A percentile compares a stretch with the other conserved stretches of the same genome.
Conservation (phyloP, 2,329 filamentous ascomycete genomes). For the Diaporthe destruens region DNA sequence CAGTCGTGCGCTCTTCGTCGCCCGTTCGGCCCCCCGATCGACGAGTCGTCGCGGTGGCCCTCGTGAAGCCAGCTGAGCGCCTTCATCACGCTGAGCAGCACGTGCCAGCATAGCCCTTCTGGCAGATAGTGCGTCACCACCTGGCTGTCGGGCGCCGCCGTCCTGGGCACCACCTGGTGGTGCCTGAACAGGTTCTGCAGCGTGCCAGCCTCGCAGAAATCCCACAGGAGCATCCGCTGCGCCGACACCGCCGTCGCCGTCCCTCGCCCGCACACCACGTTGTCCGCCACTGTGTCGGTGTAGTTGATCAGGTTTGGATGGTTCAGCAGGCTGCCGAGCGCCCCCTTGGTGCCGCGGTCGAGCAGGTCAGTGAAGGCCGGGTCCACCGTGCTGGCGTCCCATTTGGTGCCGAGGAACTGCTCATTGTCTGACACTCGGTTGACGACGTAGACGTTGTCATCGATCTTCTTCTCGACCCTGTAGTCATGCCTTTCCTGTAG, state of each 20-base stretch:
- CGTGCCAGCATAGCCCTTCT: slow-evolving; percentile 69
- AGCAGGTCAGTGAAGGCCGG: slow-evolving; percentile 46
- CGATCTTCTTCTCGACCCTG: slow-evolving; percentile 49
- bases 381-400: slow-evolving; percentile 41
- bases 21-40: slow-evolving; percentile 22
- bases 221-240: slow-evolving; percentile 59
- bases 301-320: slow-evolving; percentile 64
- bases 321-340: slow-evolving; percentile 56
- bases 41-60: slow-evolving; percentile 51
- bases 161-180: slow-evolving; percentile 41
- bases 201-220: slow-evolving; percentile 65
- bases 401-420: slow-evolving; percentile 51
- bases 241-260: slow-evolving; percentile 30
- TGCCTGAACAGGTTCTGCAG: slow-evolving; percentile 56
- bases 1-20: background rate
- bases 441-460: slow-evolving; percentile 51
- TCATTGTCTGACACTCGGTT: slow-evolving; percentile 48
- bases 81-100: slow-evolving; percentile 60
- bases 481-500: slow-evolving; percentile 47
- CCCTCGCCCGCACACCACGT: slow-evolving; percentile 41
- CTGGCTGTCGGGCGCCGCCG: slow-evolving; percentile 1
- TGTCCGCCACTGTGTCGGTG: slow-evolving; percentile 48
- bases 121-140: slow-evolving; percentile 55
- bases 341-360: slow-evolving; percentile 47
- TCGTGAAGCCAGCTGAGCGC: slow-evolving; percentile 67